phyloP scores from a whole-genome alignment of 2,329 filamentous ascomycete species.

The Nemania sp. region DNA sequence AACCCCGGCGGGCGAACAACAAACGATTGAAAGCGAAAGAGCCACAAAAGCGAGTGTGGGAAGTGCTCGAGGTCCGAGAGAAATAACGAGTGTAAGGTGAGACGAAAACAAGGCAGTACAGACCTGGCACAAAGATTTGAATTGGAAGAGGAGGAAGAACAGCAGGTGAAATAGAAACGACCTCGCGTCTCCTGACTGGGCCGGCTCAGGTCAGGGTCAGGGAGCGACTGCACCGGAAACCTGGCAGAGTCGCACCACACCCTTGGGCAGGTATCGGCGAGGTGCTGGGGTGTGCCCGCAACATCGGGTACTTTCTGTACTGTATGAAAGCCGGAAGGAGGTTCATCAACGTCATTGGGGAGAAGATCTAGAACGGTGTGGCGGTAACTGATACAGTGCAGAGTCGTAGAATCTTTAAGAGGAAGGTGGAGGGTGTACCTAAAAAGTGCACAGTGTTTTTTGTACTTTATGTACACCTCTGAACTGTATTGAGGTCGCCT shows the following conservation, averaged over 20 bases:
- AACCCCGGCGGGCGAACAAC: conserved; percentile 20
- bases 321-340: background rate
- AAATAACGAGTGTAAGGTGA: conserved; percentile 31
- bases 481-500: no score
- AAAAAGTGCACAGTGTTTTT: background rate
- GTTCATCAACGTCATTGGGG: conserved; percentile 18
- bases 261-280: conserved; percentile 2
- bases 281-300: conserved; percentile 10
- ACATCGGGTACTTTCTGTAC: no score
- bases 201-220: background rate
- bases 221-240: background rate
- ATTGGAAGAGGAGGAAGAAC: conserved; percentile 19
- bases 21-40: conserved; percentile 20
- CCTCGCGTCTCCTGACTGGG: background rate
- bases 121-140: conserved; percentile 17
- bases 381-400: background rate
- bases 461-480: no score
- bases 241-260: background rate
- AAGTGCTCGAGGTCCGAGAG: conserved; percentile 31
- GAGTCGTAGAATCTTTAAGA: background rate
- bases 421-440: background rate
- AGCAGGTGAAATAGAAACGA: conserved; percentile 6
- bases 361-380: background rate
- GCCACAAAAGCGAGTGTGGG: conserved; percentile 38
- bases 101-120: conserved; percentile 21